phyloP scores from a whole-genome alignment of 2,329 filamentous ascomycete species.

The Diaporthe citriasiana region DNA sequence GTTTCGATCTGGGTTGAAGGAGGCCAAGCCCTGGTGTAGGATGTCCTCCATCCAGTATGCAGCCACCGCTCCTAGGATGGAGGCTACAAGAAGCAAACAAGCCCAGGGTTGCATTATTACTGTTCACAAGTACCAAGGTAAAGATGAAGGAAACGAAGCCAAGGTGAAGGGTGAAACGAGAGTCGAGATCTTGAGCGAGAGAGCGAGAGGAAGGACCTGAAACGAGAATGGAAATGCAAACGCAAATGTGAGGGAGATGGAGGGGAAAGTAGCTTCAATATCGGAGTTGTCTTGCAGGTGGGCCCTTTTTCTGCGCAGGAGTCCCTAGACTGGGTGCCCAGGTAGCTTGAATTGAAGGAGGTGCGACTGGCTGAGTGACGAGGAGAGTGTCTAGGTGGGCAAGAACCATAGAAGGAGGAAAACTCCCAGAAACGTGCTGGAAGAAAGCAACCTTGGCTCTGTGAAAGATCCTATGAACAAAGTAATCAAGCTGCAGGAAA shows the following conservation, averaged over 20 bases:
- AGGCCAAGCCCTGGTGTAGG: slow-evolving; percentile 61
- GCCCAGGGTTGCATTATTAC: slow-evolving; percentile 16
- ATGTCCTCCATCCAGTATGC: slow-evolving; percentile 61
- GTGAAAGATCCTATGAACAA: not conserved
- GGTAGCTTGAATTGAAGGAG: slow-evolving; percentile 2
- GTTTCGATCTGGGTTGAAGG: slow-evolving; percentile 58
- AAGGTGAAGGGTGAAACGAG: not conserved
- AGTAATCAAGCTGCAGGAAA: not conserved
- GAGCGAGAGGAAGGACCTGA: not conserved
- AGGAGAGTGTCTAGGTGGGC: not conserved
- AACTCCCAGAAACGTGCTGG: not conserved
- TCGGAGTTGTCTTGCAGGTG: not conserved
- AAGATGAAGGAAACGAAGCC: not conserved
- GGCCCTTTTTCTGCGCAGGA: no score
- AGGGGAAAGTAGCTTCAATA: not conserved
- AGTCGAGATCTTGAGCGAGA: not conserved
- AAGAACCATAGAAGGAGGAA: not conserved
- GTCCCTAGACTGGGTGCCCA: not conserved
- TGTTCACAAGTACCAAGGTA: not conserved
- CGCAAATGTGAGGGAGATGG: not conserved
- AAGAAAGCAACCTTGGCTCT: not conserved
- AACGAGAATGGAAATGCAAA: not conserved
- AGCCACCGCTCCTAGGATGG: slow-evolving; percentile 43
- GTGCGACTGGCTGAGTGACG: not conserved
- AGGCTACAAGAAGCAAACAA: slow-evolving; percentile 26